Conservation (phyloP, 495 filamentous ascomycete genomes). For the Rhizodiscina lignyota region DNA sequence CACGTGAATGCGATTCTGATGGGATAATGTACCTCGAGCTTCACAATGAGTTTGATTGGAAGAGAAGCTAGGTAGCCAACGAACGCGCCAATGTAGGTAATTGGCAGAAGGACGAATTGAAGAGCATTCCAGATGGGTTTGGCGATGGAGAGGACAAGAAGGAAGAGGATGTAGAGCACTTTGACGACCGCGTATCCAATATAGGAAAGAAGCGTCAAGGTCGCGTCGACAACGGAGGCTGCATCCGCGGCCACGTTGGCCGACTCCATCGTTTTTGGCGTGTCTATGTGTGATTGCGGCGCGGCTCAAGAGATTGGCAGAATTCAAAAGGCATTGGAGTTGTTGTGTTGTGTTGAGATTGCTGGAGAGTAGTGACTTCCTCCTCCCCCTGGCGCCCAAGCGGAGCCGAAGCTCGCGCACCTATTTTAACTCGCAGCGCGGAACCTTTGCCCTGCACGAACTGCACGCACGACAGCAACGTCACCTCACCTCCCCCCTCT, state of each 20-base stretch:
- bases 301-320: background rate
- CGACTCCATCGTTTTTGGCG: background rate
- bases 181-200: conserved; percentile 22
- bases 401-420: too few relatives aligned
- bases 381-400: too few relatives aligned
- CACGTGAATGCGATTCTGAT: background rate
- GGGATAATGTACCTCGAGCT: conserved; percentile 43
- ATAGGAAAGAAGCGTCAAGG: conserved; percentile 19
- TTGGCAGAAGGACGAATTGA: conserved; percentile 18
- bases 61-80: conserved; percentile 13
- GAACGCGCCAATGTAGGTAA: conserved; percentile 16
- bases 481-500: too few relatives aligned
- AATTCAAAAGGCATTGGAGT: too few relatives aligned
- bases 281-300: background rate
- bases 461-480: too few relatives aligned
- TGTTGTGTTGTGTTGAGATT: too few relatives aligned
- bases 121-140: conserved; percentile 21
- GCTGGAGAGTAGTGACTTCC: too few relatives aligned
- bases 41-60: conserved; percentile 29
- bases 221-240: too few relatives aligned
- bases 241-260: background rate
- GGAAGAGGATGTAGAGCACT: conserved; percentile 17
- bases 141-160: conserved; percentile 19
- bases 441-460: too few relatives aligned
- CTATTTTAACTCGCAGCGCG: too few relatives aligned